These are phyloP conservation scores for Lenwebbia sp. DNA, from an alignment of 345 rosid genomes.

Conservation along the genomic window DNA sequence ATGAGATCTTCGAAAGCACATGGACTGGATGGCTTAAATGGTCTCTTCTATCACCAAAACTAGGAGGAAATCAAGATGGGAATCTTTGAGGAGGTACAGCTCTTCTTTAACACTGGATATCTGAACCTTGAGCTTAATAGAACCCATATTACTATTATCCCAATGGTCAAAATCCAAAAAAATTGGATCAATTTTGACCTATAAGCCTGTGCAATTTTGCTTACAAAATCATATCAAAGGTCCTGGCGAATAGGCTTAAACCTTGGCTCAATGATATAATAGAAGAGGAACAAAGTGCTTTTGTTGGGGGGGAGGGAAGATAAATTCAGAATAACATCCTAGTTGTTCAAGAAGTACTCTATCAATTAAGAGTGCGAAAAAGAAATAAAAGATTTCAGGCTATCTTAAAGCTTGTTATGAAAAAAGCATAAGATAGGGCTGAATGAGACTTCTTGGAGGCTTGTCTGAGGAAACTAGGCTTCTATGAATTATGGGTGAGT, in stretches of 20 bases:
- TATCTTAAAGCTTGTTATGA: no score
- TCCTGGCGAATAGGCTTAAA: neutral
- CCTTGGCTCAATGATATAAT: fast-evolving
- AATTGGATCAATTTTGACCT: neutral
- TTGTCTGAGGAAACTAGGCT: no score
- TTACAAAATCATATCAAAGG: neutral
- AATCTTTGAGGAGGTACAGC: neutral
- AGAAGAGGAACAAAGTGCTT: no score
- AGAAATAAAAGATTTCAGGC: no score
- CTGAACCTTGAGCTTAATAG: neutral
- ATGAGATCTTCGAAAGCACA: neutral
- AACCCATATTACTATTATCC: neutral
- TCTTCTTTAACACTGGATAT: neutral
- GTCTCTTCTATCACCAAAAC: neutral
- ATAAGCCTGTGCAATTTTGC: neutral
- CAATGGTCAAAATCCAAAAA: neutral
- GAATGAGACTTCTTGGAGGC: no score
- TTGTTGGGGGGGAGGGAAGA: no score
- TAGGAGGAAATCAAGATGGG: neutral
- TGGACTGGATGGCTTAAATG: fast-evolving
- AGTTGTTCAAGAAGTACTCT: no score
- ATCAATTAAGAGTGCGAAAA: no score
- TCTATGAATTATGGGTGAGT: no score
- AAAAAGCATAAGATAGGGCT: no score
- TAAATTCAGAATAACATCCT: no score